A percentile compares a stretch with the other conserved stretches of the same genome.
Conservation (phyloP, 306 rosid species). For the Sindora glabra region DNA sequence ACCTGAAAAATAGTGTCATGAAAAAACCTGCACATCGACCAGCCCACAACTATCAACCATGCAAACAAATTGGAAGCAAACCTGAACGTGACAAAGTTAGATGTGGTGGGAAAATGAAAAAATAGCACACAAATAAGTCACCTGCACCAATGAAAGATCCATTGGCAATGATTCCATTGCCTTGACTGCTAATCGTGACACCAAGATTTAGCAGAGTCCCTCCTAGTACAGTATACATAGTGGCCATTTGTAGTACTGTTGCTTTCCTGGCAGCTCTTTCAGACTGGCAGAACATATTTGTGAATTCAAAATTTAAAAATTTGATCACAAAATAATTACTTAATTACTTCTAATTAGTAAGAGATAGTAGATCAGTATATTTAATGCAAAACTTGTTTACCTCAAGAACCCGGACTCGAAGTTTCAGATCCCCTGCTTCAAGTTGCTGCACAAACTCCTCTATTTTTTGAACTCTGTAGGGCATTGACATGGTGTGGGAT, state of each 20-base stretch:
- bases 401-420: slow-evolving; percentile 94
- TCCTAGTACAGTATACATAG: slow-evolving; percentile 69
- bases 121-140: slow-evolving; percentile 11
- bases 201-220: slow-evolving; percentile 83
- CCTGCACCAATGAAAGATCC: slow-evolving; percentile 92
- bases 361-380: too few relatives aligned
- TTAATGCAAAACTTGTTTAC: slow-evolving; percentile 19
- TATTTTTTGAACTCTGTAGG: slow-evolving; percentile 82
- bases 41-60: not conserved
- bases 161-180: slow-evolving; percentile 53
- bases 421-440: slow-evolving; percentile 82
- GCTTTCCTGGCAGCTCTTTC: slow-evolving; percentile 95
- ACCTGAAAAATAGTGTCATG: slow-evolving; percentile 44
- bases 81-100: not conserved
- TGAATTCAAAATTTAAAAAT: not conserved
- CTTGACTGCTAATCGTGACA: slow-evolving; percentile 66
- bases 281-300: slow-evolving; percentile 38
- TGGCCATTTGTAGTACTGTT: slow-evolving; percentile 75
- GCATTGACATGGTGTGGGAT: slow-evolving; percentile 86
- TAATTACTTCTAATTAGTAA: too few relatives aligned
- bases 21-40: slow-evolving; percentile 53
- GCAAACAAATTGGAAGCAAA: not conserved
- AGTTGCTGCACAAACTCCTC: slow-evolving; percentile 87
- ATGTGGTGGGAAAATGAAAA: not conserved
- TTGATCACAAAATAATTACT: not conserved